These are phyloP conservation scores for Wakefieldia striispora DNA, from an alignment of 768 basidiomycete species.

Conservation along the genomic window DNA sequence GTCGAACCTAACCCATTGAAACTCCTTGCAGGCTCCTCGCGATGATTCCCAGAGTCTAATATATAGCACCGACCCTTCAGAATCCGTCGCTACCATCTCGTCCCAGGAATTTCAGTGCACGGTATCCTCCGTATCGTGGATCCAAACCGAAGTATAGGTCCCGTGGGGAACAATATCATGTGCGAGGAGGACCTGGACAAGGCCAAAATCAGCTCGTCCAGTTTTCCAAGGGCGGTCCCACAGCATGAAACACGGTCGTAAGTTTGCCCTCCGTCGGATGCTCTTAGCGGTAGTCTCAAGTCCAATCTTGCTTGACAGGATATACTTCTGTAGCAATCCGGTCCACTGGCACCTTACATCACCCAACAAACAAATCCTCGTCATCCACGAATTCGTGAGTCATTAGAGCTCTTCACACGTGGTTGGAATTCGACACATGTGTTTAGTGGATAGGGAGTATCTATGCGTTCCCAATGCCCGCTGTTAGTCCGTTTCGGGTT, in stretches of 20 bases:
- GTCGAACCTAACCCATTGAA: too few relatives aligned
- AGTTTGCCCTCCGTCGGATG: neutral
- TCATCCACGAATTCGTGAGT: constrained; percentile 37
- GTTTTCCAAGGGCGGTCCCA: constrained; percentile 29
- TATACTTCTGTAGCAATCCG: too few relatives aligned
- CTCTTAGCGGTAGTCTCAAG: neutral
- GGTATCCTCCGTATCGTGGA: constrained; percentile 1
- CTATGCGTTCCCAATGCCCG: constrained; percentile 39
- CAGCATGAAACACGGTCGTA: constrained; percentile 26
- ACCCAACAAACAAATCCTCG: constrained; percentile 29
- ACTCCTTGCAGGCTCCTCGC: neutral
- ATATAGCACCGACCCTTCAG: neutral
- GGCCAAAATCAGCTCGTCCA: neutral
- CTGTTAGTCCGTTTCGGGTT: constrained; percentile 40
- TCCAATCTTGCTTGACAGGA: constrained; percentile 14
- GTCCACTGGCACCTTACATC: constrained; percentile 24
- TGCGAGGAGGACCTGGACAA: neutral
- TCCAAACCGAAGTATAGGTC: neutral
- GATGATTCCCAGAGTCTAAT: neutral
- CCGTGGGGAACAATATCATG: neutral
- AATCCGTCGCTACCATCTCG: too few relatives aligned
- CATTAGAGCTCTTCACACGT: neutral
- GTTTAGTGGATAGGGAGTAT: constrained; percentile 45
- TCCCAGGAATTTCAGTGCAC: neutral
- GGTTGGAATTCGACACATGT: neutral